Conservation (phyloP, 148 eudicot species). For the Silene latifolia region DNA sequence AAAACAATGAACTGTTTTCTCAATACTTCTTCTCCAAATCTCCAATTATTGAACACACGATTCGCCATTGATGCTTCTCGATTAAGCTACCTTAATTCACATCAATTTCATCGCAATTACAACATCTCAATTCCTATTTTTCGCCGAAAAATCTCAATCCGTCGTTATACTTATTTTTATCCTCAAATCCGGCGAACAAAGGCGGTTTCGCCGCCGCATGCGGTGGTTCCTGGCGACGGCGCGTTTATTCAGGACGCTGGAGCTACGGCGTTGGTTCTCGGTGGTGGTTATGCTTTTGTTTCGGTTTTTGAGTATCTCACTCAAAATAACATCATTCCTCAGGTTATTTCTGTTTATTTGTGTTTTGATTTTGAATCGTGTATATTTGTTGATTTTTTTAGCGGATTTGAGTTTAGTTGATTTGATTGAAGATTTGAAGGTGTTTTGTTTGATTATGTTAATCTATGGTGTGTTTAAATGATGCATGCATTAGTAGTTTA, state of each 20-base stretch:
- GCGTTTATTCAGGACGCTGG: conserved; percentile 44
- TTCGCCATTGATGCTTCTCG: no score
- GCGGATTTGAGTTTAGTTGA: not conserved
- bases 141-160: not conserved
- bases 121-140: not conserved
- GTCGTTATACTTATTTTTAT: no score
- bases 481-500: not conserved
- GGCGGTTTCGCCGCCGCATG: not conserved
- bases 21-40: no score
- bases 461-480: not conserved
- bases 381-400: not conserved
- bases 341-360: conserved; percentile 29
- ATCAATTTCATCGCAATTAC: not conserved
- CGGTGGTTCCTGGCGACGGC: not conserved
- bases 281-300: conserved; percentile 56
- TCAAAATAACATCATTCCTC: conserved; percentile 37
- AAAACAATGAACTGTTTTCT: no score
- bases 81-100: not conserved
- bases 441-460: not conserved
- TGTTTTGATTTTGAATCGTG: not conserved
- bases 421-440: not conserved
- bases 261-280: conserved; percentile 35
- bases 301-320: conserved; percentile 50
- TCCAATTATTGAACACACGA: no score
- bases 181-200: no score